Percentiles rank a stretch among this genome's conserved stretches.
phyloP scores from a whole-genome alignment of 1,139 yeast genomes.

The Zygosaccharomyces sapae region DNA sequence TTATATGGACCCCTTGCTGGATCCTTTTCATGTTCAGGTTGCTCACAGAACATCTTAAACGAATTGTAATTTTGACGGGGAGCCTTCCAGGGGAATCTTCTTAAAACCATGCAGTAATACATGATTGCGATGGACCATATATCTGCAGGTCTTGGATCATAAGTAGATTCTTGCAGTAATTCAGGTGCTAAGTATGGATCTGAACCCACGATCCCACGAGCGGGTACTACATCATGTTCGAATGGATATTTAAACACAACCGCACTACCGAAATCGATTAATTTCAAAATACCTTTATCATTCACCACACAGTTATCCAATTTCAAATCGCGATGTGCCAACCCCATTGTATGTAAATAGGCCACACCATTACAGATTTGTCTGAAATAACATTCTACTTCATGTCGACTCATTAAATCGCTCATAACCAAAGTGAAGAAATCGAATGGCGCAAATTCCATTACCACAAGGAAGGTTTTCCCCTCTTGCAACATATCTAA shows the following conservation, averaged over 20 bases:
- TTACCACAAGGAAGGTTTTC: constrained; percentile 52
- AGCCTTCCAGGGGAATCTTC: constrained; percentile 75
- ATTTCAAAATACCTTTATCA: constrained; percentile 55
- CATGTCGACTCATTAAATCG: constrained; percentile 56
- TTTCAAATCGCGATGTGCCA: constrained; percentile 75
- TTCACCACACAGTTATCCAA: constrained; percentile 74
- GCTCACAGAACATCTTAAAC: constrained; percentile 41
- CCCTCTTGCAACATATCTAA: constrained; percentile 57
- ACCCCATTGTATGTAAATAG: constrained; percentile 61
- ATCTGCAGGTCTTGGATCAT: constrained; percentile 71
- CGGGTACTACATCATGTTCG: constrained; percentile 40
- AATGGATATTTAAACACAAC: constrained; percentile 51
- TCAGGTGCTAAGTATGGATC: constrained; percentile 83
- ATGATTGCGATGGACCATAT: constrained; percentile 78
- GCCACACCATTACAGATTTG: constrained; percentile 61
- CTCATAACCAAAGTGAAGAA: constrained; percentile 76
- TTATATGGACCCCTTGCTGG: constrained; percentile 63
- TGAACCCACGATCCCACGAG: constrained; percentile 73
- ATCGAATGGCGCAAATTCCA: constrained; percentile 75
- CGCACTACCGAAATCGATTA: constrained; percentile 77
- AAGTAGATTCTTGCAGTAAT: constrained; percentile 45
- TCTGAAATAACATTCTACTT: constrained; percentile 62
- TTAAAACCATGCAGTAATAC: constrained; percentile 67
- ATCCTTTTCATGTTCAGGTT: constrained; percentile 38
- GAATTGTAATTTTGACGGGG: constrained; percentile 56